Evolutionary conservation across 2,329 filamentous ascomycete species (phyloP).

Genomic region (Venturia effusa): DNA sequence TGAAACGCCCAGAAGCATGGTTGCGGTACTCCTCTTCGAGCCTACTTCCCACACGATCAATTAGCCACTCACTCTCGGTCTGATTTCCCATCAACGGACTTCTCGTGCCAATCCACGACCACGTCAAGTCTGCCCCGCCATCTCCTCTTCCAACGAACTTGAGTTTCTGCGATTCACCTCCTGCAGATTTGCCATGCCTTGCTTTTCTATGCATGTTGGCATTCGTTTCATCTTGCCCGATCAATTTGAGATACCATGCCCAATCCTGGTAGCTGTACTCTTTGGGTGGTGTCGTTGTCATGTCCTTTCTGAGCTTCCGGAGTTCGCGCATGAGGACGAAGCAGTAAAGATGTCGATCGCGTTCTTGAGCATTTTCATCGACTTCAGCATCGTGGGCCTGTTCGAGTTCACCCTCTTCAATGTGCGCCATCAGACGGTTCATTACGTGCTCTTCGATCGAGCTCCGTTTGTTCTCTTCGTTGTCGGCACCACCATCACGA

Average conservation of each 20-base stretch:
- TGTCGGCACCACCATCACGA: background rate
- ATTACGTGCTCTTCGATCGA: slow-evolving; percentile 14
- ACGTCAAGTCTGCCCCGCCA: slow-evolving; percentile 36
- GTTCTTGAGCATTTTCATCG: slow-evolving; percentile 31
- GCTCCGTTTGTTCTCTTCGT: slow-evolving; percentile 7
- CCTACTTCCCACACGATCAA: slow-evolving; percentile 50
- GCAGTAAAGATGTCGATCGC: slow-evolving; percentile 42
- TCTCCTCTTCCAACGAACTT: slow-evolving; percentile 11
- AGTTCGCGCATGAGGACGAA: slow-evolving; percentile 36
- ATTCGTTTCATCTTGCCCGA: slow-evolving; percentile 31
- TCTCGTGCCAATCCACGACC: slow-evolving; percentile 63
- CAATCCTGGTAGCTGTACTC: slow-evolving; percentile 30
- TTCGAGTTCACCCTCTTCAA: slow-evolving; percentile 31
- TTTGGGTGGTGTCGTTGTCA: slow-evolving; percentile 27
- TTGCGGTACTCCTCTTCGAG: slow-evolving; percentile 41
- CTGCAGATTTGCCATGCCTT: background rate
- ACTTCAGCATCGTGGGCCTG: slow-evolving; percentile 30
- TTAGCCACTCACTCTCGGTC: slow-evolving; percentile 62
- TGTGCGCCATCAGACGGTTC: slow-evolving; percentile 26
- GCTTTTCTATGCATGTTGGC: slow-evolving; percentile 23
- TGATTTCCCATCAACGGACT: slow-evolving; percentile 60
- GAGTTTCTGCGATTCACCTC: background rate
- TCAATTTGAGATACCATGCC: slow-evolving; percentile 26
- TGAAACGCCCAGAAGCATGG: background rate
- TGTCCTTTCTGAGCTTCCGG: slow-evolving; percentile 31